phyloP scores from a whole-genome alignment of 2,329 filamentous ascomycete species.

The Sporothrix schenckii region DNA sequence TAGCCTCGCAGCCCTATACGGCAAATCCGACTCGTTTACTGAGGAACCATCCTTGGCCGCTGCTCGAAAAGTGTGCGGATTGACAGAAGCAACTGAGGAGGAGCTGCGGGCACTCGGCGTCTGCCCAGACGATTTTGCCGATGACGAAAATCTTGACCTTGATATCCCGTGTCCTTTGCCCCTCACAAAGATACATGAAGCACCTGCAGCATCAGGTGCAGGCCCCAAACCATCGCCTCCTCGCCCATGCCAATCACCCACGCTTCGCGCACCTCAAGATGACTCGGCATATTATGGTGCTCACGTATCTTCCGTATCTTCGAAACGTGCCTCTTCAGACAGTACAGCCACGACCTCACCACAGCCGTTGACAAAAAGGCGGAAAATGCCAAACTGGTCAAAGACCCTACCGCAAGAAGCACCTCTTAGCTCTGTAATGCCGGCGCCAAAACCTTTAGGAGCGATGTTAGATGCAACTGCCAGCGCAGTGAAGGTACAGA shows the following conservation, averaged over 20 bases:
- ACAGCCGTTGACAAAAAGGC: slow-evolving; percentile 58
- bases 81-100: slow-evolving; percentile 22
- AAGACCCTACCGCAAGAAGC: slow-evolving; percentile 44
- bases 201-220: slow-evolving; percentile 31
- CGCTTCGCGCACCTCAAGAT: slow-evolving; percentile 46
- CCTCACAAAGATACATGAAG: slow-evolving; percentile 39
- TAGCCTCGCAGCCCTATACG: slow-evolving; percentile 31
- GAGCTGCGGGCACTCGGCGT: slow-evolving; percentile 43
- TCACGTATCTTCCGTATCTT: background rate
- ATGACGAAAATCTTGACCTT: slow-evolving; percentile 75
- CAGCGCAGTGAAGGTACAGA: slow-evolving; percentile 75
- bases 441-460: slow-evolving; percentile 43
- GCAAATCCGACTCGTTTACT: slow-evolving; percentile 50
- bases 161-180: slow-evolving; percentile 62
- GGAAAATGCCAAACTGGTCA: slow-evolving; percentile 63
- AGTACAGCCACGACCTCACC: slow-evolving; percentile 40
- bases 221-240: slow-evolving; percentile 49
- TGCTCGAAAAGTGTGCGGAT: background rate
- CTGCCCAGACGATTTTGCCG: slow-evolving; percentile 82
- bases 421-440: slow-evolving; percentile 43
- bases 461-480: slow-evolving; percentile 72
- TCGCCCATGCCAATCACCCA: slow-evolving; percentile 71
- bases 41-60: slow-evolving; percentile 43
- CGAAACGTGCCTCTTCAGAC: slow-evolving; percentile 51
- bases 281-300: slow-evolving; percentile 20